Percentiles rank a stretch among this genome's conserved stretches.
Conservation (phyloP, 2,329 filamentous ascomycete genomes). For the Phoma sp. region DNA sequence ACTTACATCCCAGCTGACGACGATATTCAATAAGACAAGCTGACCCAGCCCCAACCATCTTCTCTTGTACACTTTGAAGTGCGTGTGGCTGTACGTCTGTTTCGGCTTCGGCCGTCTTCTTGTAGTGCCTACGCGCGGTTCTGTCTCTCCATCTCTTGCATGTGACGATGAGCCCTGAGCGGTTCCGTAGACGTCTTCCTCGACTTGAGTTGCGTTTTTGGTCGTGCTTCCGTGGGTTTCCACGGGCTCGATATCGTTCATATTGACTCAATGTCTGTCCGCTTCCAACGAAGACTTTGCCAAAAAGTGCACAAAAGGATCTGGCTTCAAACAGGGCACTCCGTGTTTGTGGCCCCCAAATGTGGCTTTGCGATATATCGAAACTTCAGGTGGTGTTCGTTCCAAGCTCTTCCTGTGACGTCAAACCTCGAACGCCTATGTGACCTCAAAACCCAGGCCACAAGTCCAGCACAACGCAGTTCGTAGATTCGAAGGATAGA, state of each 20-base stretch:
- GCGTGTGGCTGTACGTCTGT: slow-evolving; percentile 37
- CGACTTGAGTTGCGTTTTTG: not conserved
- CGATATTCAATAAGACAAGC: slow-evolving; percentile 85
- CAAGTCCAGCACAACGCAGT: not conserved
- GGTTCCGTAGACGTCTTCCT: slow-evolving; percentile 2
- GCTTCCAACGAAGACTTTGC: not conserved
- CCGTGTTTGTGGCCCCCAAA: not conserved
- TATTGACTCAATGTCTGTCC: not conserved
- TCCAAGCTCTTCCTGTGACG: slow-evolving; percentile 2
- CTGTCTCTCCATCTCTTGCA: not conserved
- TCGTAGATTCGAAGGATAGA: not conserved
- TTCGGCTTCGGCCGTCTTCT: slow-evolving; percentile 12
- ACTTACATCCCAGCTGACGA: slow-evolving; percentile 95
- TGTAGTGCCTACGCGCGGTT: not conserved
- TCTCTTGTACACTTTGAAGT: slow-evolving; percentile 73
- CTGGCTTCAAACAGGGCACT: no score
- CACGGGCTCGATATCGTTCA: slow-evolving; percentile 10
- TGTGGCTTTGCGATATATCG: not conserved
- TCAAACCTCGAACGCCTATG: not conserved
- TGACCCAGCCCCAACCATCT: slow-evolving; percentile 88
- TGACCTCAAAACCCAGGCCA: not conserved
- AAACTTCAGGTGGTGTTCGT: not conserved
- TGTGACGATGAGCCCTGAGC: slow-evolving; percentile 7
- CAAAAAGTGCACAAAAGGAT: not conserved
- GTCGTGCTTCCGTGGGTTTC: slow-evolving; percentile 2